Evolutionary conservation across 495 filamentous ascomycete species (phyloP), one percentile per base, ranked within the genome.

Genomic region (Hyaloscypha hepaticicola): DNA sequence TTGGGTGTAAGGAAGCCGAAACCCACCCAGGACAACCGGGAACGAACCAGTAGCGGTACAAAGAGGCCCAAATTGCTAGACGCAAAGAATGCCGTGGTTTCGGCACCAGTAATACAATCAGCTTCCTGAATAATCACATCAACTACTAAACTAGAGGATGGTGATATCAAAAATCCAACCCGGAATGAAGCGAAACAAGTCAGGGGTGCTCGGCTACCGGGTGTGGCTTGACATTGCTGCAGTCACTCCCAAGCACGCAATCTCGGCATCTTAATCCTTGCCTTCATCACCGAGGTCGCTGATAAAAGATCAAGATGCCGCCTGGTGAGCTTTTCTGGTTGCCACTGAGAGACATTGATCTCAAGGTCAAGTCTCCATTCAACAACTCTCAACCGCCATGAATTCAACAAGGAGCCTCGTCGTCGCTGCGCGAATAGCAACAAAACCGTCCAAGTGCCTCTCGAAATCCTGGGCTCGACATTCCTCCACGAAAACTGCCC

Each of bases 231-330:
- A 41, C 24, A 3, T 58, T 24, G 38, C n/a, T 27, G 25, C 52
- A 63, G 55, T 62, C 65, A 67, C 60, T 51, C 51, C 27, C 28
- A 50, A 62, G 38, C 33, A 62, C 65, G 59, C 60, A 38, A 67
- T 67, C 6, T 14, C 31, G 12, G 31, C 29, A 14, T 1, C 31
- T 12, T 38, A 25, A 27, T 26, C 27, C 25, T 21, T 19, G 25
- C 28, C 8, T 16, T 6, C 8, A 28, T 24, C 28, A 25, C 25
- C 26, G 24, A 21, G 14, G 19, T 55, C 11, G 64, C 64, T 61
- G 64, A 66, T 58, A 61, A 66, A 66, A 55, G 26, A 8, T 31
- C 26, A 5, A 31, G 29, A 56, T 31, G 29, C 29, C n/a, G n/a
- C n/a, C n/a, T n/a, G n/a, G n/a, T n/a, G n/a, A 6, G 12, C 26